Evolutionary conservation across 148 eudicot species (phyloP), one percentile per base, ranked within the genome.

Genomic region (Camellia granthamiana): DNA sequence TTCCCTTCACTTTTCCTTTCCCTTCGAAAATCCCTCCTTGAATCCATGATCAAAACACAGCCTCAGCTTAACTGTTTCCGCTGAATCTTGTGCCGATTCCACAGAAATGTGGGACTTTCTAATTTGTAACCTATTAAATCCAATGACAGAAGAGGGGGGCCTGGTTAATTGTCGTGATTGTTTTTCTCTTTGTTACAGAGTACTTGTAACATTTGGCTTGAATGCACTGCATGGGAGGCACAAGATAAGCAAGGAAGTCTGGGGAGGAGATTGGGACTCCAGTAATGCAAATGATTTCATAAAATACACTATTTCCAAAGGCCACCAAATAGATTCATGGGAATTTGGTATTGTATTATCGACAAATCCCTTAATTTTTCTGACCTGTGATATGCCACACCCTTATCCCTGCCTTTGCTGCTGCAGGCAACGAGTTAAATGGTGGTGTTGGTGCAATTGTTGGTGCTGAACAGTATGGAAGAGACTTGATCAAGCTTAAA

Each of bases 371-470:
- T 59, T 70, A 19, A 19, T 60, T 70, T 51, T 0, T 3, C 11
- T 52, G 1, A 46, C 54, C 18, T n/a, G 13, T 38, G 61, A 54
- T 62, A 41, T 61, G 77, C 62, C 49, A 15, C 14, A 64, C 15
- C 78, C 18, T 77, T 58, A 3, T 41, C 7, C 52, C 58, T 54
- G 42, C n/a, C 56, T 58, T 66, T 77, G 47, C 41, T 75, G 68
- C 79, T 84, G 62, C 80, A 96, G 99, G 99, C 64, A 96, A 96
- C 77, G 99, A 97, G 80, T 87, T 97, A 83, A 83, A 92, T 83
- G 99, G 99, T 60, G 99, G 99, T 13, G 80, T 94, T 54, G 93
- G 88, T 47, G 99, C 97, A 47, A 82, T 87, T 42, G 99, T 97
- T 67, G 85, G 76, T 77, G 98, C 91, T 21, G 81, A 69, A 59